These are phyloP conservation scores for Neurospora crassa DNA, from an alignment of 2,329 filamentous ascomycete genomes.

Conservation along the genomic window DNA sequence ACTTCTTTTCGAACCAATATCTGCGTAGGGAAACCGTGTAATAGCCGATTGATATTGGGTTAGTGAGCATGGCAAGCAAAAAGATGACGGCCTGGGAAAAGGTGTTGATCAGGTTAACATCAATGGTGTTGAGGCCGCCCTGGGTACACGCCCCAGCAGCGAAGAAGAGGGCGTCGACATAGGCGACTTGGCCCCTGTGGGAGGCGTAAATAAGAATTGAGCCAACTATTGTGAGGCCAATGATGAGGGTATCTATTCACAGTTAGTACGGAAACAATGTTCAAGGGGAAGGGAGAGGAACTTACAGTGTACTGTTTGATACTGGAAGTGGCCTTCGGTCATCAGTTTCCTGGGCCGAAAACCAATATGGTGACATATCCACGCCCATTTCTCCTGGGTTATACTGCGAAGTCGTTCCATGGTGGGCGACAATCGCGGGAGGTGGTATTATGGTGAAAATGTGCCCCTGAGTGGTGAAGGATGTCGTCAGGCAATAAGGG, in stretches of 20 bases:
- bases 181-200: constrained; percentile 50
- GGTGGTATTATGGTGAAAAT: not conserved
- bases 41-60: constrained; percentile 75
- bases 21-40: constrained; percentile 85
- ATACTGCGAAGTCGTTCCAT: not conserved
- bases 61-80: constrained; percentile 61
- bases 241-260: constrained; percentile 64
- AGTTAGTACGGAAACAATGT: not conserved
- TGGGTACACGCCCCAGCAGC: constrained; percentile 81
- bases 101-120: constrained; percentile 57
- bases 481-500: not conserved
- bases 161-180: constrained; percentile 86
- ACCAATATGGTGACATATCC: not conserved
- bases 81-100: constrained; percentile 69
- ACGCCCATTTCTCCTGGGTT: not conserved
- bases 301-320: constrained; percentile 72
- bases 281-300: constrained; percentile 9
- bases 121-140: constrained; percentile 78
- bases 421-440: not conserved
- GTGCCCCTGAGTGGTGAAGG: not conserved
- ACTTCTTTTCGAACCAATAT: constrained; percentile 97
- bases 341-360: not conserved
- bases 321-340: constrained; percentile 54
- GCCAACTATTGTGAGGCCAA: constrained; percentile 60
- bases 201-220: constrained; percentile 67